Evolutionary conservation across 106 monocot genomes (phyloP), one percentile per base, ranked within the genome.

Genomic region (Xerophyta viscosa): DNA sequence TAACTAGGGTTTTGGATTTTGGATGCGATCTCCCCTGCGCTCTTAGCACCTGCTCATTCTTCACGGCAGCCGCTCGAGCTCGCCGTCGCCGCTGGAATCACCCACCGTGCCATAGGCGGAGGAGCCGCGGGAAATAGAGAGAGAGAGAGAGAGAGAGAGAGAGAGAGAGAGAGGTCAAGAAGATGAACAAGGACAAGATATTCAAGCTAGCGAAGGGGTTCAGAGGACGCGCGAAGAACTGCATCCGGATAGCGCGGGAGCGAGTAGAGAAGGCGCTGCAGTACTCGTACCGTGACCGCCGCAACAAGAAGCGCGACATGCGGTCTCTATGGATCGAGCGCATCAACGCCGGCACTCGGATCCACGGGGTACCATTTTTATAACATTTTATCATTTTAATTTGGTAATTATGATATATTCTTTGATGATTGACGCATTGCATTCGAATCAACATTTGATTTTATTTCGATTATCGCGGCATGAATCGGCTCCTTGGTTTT

Each of bases 231-330:
- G 86, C 86, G 1, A 86, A 86, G 72, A 80, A 86, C 69, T 86
- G 86, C 66, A 86, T 86, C 30, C 37, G 86, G 54, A 80, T 86
- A 14, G 76, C 85, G 7, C 42, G 69, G 53, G 64, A 76, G 53
- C 30, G 69, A 28, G 76, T 76, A 29, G 76, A 76, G 69, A 76
- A 72, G 65, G 86, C 80, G 51, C 48, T 86, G 41, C 80, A 86
- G 46, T 86, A 86, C 39, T 80, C 86, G 4, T 86, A 86, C 69
- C 61, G 86, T 46, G 86, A 86, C 49, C 86, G 86, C 31, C 86
- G 80, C 39, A 86, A 86, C 76, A 86, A 86, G 80, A 86, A 86
- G 69, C 31, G 85, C 9, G 85, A 86, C 65, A 86, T 86, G 76
- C 50, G 69, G 2, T 69, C 64, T 24, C 69, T 76, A 31, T 76